Evolutionary conservation across 176 grass and related monocot genomes (phyloP).

Genomic region (Musa itinerans): DNA sequence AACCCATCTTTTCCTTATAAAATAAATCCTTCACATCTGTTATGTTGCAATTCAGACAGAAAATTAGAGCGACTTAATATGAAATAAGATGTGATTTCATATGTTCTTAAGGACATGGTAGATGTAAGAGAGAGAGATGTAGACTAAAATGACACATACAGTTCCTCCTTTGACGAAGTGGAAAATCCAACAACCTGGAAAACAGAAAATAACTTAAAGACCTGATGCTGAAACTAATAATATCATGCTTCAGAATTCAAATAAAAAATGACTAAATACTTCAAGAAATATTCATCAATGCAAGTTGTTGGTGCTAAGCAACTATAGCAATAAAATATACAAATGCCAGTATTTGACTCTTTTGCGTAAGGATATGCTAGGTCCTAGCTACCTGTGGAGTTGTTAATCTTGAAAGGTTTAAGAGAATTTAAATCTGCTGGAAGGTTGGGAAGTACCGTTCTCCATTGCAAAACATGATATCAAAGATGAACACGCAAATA

Average conservation of each 20-base stretch:
- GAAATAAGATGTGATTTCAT: not conserved
- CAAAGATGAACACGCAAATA: conserved; percentile 88
- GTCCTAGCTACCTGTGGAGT: not conserved
- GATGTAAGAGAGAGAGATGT: not conserved
- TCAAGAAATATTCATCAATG: too few species aligned
- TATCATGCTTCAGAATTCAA: not conserved
- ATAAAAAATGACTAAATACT: not conserved
- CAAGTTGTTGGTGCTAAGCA: too few species aligned
- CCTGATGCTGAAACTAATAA: not conserved
- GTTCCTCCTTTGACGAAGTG: conserved; percentile 72
- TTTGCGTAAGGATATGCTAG: not conserved
- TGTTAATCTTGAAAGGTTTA: not conserved
- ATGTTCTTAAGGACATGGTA: not conserved
- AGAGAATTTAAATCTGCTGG: not conserved
- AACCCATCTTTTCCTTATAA: conserved; percentile 53
- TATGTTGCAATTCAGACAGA: conserved; percentile 21
- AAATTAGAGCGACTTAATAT: not conserved
- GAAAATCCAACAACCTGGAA: conserved; percentile 57
- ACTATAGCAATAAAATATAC: too few species aligned
- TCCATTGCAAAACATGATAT: conserved; percentile 81
- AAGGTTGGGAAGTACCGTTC: conserved; percentile 44
- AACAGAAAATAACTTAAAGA: not conserved
- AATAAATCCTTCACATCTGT: conserved; percentile 61
- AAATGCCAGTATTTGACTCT: too few species aligned
- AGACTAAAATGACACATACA: conserved; percentile 30